Percentiles rank a stretch among this genome's conserved stretches.
These are phyloP conservation scores for Arthrinium phaeospermum DNA, from an alignment of 2,329 filamentous ascomycete species.

Conservation along the genomic window DNA sequence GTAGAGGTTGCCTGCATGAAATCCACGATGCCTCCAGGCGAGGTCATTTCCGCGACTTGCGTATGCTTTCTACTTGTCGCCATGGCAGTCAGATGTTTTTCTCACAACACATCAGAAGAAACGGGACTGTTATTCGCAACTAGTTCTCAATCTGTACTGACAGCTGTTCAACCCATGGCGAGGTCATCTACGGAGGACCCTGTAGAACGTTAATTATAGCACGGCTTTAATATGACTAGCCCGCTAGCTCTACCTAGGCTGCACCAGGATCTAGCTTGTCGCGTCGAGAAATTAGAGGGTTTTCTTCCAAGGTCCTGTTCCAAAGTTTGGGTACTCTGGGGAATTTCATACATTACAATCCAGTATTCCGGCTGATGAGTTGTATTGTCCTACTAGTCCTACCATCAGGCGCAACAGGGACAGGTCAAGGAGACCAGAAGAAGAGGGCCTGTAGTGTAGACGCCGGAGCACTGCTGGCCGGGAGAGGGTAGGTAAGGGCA, in stretches of 20 bases:
- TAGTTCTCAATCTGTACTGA: background rate
- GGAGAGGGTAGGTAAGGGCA: background rate
- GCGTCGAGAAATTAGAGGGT: background rate
- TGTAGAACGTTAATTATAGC: conserved; percentile 10
- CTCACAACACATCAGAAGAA: background rate
- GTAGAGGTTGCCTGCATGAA: conserved; percentile 13
- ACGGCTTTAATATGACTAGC: conserved; percentile 7
- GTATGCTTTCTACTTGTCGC: background rate
- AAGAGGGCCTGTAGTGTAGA: too few relatives aligned
- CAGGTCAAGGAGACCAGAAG: background rate
- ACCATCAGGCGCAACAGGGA: background rate
- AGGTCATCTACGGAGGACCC: background rate
- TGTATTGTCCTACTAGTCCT: background rate
- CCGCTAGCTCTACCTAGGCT: background rate
- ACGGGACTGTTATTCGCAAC: background rate
- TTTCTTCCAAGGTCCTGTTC: background rate
- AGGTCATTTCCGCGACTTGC: background rate
- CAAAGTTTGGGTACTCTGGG: background rate
- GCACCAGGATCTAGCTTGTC: background rate
- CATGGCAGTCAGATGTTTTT: background rate
- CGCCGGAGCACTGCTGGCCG: background rate
- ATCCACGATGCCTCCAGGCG: background rate
- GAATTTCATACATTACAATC: background rate
- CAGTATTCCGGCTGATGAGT: background rate
- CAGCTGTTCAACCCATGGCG: background rate